Conservation (phyloP, 192 early-diverging fungal genomes). For the Mortierella alpina region DNA sequence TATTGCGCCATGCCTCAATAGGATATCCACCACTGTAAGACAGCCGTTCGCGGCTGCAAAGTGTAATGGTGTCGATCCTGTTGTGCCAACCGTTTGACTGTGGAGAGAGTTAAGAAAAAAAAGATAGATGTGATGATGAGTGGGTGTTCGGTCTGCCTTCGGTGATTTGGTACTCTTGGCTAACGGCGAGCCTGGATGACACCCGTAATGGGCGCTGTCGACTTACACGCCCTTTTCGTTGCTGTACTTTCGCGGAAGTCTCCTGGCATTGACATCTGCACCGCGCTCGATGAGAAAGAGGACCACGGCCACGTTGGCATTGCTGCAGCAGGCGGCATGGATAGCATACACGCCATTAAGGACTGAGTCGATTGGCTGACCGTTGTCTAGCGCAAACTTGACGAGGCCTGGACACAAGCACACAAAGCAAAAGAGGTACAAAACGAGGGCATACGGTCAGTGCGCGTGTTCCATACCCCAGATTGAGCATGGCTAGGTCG, state of each 20-base stretch:
- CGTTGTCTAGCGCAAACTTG: constrained; percentile 75
- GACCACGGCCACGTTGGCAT: constrained; percentile 70
- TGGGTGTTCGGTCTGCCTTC: not conserved
- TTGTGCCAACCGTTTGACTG: constrained; percentile 61
- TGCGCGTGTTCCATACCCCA: not conserved
- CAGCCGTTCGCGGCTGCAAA: constrained; percentile 86
- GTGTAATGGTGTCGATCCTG: constrained; percentile 85
- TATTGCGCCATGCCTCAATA: constrained; percentile 71
- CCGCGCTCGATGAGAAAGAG: constrained; percentile 78
- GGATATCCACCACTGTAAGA: constrained; percentile 64
- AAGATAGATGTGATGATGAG: not conserved
- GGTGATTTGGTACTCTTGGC: not conserved
- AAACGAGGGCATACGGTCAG: not conserved
- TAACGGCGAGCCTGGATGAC: no score
- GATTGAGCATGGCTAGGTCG: not conserved
- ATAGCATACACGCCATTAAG: constrained; percentile 76
- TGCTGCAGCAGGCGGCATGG: constrained; percentile 74
- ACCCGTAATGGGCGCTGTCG: not conserved
- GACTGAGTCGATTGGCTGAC: constrained; percentile 78
- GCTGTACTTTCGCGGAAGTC: constrained; percentile 46
- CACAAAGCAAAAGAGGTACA: not conserved
- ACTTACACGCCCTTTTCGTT: constrained; percentile 54
- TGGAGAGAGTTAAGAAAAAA: not conserved
- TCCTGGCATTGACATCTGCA: constrained; percentile 74
- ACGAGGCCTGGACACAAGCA: constrained; percentile 58